A percentile compares a stretch with the other conserved stretches of the same genome.
phyloP scores from a whole-genome alignment of 1,139 yeast genomes.

The Candida sp. region DNA sequence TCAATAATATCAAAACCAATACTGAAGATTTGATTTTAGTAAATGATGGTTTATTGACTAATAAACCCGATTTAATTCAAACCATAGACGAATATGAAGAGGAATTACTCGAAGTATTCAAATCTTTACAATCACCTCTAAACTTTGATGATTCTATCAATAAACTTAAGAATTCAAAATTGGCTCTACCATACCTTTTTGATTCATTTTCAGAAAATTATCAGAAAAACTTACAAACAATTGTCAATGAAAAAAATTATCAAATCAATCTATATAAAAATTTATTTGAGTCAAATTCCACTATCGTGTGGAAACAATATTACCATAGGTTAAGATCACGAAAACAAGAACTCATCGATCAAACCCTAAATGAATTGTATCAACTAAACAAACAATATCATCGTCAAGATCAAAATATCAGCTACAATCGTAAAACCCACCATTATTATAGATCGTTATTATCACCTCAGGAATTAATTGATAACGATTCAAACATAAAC shows the following conservation, averaged over 20 bases:
- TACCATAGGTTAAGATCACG: conserved; percentile 16
- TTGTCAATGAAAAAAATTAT: conserved; percentile 27
- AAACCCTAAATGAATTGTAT: conserved; percentile 21
- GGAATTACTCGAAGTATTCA: conserved; percentile 24
- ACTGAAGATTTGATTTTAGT: conserved; percentile 29
- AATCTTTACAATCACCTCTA: conserved; percentile 32
- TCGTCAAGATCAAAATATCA: conserved; percentile 14
- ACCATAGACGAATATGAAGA: conserved; percentile 25
- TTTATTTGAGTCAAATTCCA: conserved; percentile 22
- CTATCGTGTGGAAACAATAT: conserved; percentile 34
- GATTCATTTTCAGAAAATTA: conserved; percentile 22
- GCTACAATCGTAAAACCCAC: conserved; percentile 12
- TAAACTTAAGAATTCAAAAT: conserved; percentile 7
- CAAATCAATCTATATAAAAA: conserved; percentile 21
- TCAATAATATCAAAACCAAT: conserved; percentile 27
- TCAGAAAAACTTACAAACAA: conserved; percentile 20
- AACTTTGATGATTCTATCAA: conserved; percentile 25
- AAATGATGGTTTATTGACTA: conserved; percentile 11
- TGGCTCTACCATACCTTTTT: conserved; percentile 32
- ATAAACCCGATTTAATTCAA: conserved; percentile 16
- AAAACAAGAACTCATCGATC: conserved; percentile 20
- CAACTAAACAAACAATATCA: conserved; percentile 25
- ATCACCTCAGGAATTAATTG: conserved; percentile 15
- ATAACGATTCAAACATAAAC: conserved; percentile 2
- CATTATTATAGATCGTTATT: conserved; percentile 31